Base-by-base conservation (phyloP, 2,329 filamentous ascomycete genomes). In the Hymenoscyphus fructigenus region DNA sequence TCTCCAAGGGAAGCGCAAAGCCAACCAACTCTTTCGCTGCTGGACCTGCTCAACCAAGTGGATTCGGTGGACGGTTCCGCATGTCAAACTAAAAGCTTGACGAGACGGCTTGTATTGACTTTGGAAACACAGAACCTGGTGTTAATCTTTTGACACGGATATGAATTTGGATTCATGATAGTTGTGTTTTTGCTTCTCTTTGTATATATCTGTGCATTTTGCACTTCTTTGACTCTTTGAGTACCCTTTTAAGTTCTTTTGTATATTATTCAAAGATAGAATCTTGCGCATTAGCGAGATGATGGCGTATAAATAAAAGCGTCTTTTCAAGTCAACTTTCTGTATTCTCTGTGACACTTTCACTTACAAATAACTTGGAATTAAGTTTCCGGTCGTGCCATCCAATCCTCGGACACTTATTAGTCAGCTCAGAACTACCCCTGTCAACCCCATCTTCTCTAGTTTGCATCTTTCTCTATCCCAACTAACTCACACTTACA, bases 11-110 rank as follows among this genome's bases (percentile, higher is more conserved):
- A 29, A 29, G 9, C 7, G 23, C 55, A 57, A 29, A 34, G 26
- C 34, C 34, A 32, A 58, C 56, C 28, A 36, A 36, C 56, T 32
- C 56, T 36, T 58, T 58, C 56, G 26, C 28, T 36, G 56, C 56
- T 20, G 56, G 56, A 32, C 17, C 56, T 36, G 56, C 56, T 20
- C 28, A 20, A 14, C 56, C 56, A 5, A 58, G 28, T 36, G 56
- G 56, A 23, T 28, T 53, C 47, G 26, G 26, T 28, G 47, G 47
- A 53, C n/a, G 26, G 15, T 53, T 53, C 47, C n/a, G 47, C 9
- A 23, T 53, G 47, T 23, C 20, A 14, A 57, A 57, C 26, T 57
- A 34, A n/a, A n/a, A 57, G 55, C n/a, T 17, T 26, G 17, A 17
- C 17, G 9, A 26, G 47, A 26, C 14, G 20, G 20, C 26, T 29